Percentiles rank a stretch among this genome's conserved stretches.
Evolutionary conservation across 2,329 filamentous ascomycete genomes (phyloP).

Genomic region (Diaporthe nobilis): DNA sequence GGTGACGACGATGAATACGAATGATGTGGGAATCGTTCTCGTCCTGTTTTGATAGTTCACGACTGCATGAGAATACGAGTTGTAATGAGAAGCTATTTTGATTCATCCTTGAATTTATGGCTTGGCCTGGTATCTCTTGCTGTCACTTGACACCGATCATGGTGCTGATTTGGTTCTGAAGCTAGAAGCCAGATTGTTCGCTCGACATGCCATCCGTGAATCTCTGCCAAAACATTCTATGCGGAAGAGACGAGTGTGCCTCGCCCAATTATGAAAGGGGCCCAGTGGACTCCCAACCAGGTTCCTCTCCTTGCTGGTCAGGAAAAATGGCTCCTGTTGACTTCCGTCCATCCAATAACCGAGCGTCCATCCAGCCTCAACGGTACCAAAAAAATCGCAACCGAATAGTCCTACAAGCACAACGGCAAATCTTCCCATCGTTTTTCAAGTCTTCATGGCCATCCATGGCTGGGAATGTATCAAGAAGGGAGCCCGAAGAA

Average conservation of each 20-base stretch:
- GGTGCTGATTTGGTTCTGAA: conserved; percentile 22
- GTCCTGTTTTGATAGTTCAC: conserved; percentile 20
- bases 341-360: conserved; percentile 12
- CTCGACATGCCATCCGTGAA: conserved; percentile 6
- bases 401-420: background rate
- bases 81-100: conserved; percentile 43
- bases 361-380: background rate
- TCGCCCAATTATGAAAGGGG: background rate
- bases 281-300: background rate
- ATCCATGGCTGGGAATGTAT: background rate
- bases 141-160: background rate
- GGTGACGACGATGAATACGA: conserved; percentile 72
- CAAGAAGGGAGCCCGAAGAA: background rate
- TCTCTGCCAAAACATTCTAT: background rate
- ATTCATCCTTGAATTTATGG: conserved; percentile 21
- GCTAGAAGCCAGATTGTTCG: conserved; percentile 20
- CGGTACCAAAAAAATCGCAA: conserved; percentile 1
- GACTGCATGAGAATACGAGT: conserved; percentile 40
- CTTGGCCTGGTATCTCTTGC: background rate
- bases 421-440: background rate
- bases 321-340: background rate
- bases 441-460: background rate
- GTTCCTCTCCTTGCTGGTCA: background rate
- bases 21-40: conserved; percentile 43
- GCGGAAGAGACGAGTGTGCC: background rate